Base-by-base conservation (phyloP, 345 rosid genomes). In the Murraya koenigii region DNA sequence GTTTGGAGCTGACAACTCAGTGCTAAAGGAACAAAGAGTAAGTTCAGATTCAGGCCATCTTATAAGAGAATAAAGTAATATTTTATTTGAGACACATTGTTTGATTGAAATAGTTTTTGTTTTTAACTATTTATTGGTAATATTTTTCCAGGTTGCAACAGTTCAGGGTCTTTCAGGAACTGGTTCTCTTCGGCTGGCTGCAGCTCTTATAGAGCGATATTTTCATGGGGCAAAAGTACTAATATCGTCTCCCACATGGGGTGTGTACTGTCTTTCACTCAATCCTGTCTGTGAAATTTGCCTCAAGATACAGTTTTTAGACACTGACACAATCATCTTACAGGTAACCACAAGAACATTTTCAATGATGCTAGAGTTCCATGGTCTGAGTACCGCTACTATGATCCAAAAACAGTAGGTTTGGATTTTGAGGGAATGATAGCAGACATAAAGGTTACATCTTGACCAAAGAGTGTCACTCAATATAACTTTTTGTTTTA, bases 401-500 rank as follows among this genome's bases (percentile, higher is more conserved):
- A 96, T 79, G 99, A 96, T 78, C 99, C 99, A 1, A 93, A 87
- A 82, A 96, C 99, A 23, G 97, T 93, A 84, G 99, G 99, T 77
- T 87, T 96, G 91, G 99, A 94, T 81, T 96, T 96, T 81, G 99
- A 93, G 66, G 99, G 99, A 73, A 96, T 93, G 98, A 87, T 96
- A 71, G 85, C 94, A 11, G 98, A 96, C 82, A 91, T 96, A 58
- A 92, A 91, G 97, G 98, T 93, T 74, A 63, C 82, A 20, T 75
- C 83, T 65, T 28, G 66, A 23, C 54, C n/a, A 8, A 35, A 68
- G 69, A 47, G 11, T 55, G 32, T n/a, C n/a, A n/a, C n/a, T n/a
- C n/a, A n/a, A n/a, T n/a, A n/a, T n/a, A n/a, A n/a, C n/a, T n/a
- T n/a, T n/a, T n/a, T n/a, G n/a, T n/a, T 14, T 30, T 36, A 68